Conservation (phyloP, 176 grass and related monocot species). For the Elaeis guineensis region DNA sequence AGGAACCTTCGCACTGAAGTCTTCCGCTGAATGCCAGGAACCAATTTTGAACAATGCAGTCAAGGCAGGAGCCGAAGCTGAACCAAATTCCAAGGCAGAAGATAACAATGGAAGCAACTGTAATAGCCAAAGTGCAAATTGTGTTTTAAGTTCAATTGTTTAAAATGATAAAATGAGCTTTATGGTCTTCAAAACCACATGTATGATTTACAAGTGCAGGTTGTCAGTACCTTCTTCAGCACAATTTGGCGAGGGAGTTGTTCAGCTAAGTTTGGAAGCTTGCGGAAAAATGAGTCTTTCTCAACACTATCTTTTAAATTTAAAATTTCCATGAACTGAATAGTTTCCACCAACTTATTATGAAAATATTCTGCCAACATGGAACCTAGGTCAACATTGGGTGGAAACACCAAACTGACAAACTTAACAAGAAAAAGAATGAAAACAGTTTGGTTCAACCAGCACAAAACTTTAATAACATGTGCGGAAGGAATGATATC, state of each 20-base stretch:
- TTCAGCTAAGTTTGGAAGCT: slow-evolving; percentile 93
- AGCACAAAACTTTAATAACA: no score
- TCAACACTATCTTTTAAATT: slow-evolving; percentile 98
- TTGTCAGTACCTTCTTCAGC: slow-evolving; percentile 68
- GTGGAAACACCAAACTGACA: no score
- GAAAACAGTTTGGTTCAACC: no score
- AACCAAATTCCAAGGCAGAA: slow-evolving; percentile 93
- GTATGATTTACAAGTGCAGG: background rate
- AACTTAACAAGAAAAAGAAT: no score
- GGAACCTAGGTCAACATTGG: no score
- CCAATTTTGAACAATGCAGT: slow-evolving; percentile 92
- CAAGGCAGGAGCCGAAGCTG: slow-evolving; percentile 90
- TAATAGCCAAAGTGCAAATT: slow-evolving; percentile 8
- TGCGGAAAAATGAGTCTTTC: slow-evolving; percentile 96
- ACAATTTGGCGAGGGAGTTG: slow-evolving; percentile 96
- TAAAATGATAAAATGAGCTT: no score
- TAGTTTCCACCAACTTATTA: slow-evolving; percentile 96
- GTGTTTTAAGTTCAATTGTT: no score
- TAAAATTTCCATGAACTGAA: slow-evolving; percentile 97
- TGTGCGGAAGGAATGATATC: no score
- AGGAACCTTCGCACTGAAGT: slow-evolving; percentile 75
- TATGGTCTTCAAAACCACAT: no score
- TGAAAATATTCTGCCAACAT: slow-evolving; percentile 87
- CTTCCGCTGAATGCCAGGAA: slow-evolving; percentile 74
- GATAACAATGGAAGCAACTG: slow-evolving; percentile 87